Evolutionary conservation across 129 eudicot species (phyloP).

Genomic region (Pulicaria dysenterica): DNA sequence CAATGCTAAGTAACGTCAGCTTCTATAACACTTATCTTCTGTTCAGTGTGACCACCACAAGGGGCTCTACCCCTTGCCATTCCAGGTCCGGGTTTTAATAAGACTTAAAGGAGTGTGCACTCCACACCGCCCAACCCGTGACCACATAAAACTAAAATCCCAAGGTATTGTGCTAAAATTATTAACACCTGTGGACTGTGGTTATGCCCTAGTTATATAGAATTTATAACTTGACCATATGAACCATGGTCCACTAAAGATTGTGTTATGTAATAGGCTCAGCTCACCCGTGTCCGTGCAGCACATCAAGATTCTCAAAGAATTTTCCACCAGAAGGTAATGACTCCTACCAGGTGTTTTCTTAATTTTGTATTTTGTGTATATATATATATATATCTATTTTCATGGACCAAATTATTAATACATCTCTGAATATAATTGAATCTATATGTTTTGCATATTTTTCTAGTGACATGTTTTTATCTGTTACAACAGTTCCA

Average conservation of each 20-base stretch:
- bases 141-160: no score
- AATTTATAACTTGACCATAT: background rate
- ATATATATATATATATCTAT: background rate
- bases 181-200: no score
- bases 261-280: slow-evolving; percentile 24
- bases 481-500: slow-evolving; percentile 56
- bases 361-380: background rate
- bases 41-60: no score
- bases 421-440: background rate
- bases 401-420: background rate
- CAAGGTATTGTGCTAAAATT: no score
- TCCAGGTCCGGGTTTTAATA: no score
- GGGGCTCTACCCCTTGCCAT: no score
- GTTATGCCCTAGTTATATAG: background rate
- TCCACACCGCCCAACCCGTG: no score
- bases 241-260: background rate
- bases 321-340: slow-evolving; percentile 80
- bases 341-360: background rate
- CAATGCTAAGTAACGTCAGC: no score
- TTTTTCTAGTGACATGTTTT: background rate
- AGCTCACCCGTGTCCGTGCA: slow-evolving; percentile 55
- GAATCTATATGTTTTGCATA: background rate
- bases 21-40: no score
- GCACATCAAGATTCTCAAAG: slow-evolving; percentile 73
- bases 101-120: no score